These are phyloP conservation scores for Conticribra weissflogii DNA, from an alignment of 108 stramenopile species.

Conservation along the genomic window DNA sequence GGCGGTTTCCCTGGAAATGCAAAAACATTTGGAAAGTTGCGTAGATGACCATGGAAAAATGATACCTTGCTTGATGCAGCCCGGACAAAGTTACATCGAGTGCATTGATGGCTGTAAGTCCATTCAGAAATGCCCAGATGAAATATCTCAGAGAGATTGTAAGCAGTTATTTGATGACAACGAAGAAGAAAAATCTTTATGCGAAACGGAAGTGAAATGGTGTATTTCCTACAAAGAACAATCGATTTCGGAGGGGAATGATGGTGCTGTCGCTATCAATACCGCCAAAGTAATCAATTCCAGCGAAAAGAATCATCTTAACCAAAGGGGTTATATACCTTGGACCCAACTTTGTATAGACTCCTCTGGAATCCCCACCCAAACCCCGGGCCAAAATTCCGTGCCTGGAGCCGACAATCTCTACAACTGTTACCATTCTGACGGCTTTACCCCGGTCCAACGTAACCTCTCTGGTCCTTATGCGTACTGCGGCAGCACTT, in stretches of 20 bases:
- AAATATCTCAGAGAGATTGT: too few relatives aligned
- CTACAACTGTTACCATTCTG: constrained; percentile 5
- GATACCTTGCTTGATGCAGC: too few relatives aligned
- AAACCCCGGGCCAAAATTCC: constrained; percentile 18
- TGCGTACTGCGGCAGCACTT: constrained; percentile 26
- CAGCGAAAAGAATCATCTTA: too few relatives aligned
- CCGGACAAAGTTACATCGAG: too few relatives aligned
- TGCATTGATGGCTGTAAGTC: too few relatives aligned
- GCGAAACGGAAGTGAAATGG: constrained; percentile 12
- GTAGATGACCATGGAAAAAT: too few relatives aligned
- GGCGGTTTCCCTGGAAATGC: too few relatives aligned
- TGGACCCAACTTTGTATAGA: constrained; percentile 32
- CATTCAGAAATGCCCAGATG: too few relatives aligned
- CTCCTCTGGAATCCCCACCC: constrained; percentile 28
- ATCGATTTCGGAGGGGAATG: not conserved
- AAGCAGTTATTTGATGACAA: too few relatives aligned
- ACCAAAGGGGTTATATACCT: constrained; percentile 35
- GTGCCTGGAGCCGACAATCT: constrained; percentile 5
- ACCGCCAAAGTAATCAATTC: not conserved
- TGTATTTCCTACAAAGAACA: constrained; percentile 30
- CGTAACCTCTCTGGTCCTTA: constrained; percentile 11
- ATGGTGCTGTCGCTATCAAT: not conserved
- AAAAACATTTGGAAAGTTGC: too few relatives aligned
- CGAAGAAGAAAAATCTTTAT: not conserved
- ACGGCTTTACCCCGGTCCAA: not conserved